Base-by-base conservation (phyloP, 306 rosid genomes). In the Trifolium subterraneum region DNA sequence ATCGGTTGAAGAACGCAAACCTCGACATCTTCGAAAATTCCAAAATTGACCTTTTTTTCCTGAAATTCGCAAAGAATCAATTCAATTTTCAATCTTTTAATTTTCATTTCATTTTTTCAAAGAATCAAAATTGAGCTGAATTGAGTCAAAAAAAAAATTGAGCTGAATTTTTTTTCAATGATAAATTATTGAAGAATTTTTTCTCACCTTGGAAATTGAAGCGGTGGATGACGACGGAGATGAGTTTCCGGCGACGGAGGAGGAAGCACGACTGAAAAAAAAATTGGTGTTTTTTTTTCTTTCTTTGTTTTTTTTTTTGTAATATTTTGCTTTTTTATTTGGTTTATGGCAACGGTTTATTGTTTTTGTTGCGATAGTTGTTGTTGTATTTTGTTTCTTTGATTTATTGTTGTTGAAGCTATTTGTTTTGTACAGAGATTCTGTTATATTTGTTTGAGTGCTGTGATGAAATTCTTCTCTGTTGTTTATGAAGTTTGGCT, bases 1-100 rank as follows among this genome's bases (percentile, higher is more conserved):
- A 92, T 0, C 99, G 92, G 66, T 86, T 87, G 87, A 94, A 87
- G 68, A 88, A 88, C 18, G 88, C 70, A 41, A 87, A 86, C 82
- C 83, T 76, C 71, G 87, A 81, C 81, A 81, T 73, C 68, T 86
- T 84, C 31, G 73, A 29, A n/a, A 81, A 68, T 13, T 81, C 89
- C 7, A 48, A 48, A 48, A 48, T 15, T 15, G 1, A 13, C 1
- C 13, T 41, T 41, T 4, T 44, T 44, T 13, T 12, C 15, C 50
- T 44, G 50, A 44, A 44, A 69, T 23, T 50, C 42, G 20, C 68
- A 67, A 36, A 61, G 20, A 33, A 52, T 64, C 11, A 6, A 3
- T 67, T 51, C 62, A 54, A 44, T 35, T 42, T 41, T 41, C 47
- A 41, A n/a, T n/a, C n/a, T n/a, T n/a, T n/a, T n/a, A n/a, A n/a